Evolutionary conservation across 1,284 basidiomycete genomes (phyloP).

Genomic region (Malassezia equina): DNA sequence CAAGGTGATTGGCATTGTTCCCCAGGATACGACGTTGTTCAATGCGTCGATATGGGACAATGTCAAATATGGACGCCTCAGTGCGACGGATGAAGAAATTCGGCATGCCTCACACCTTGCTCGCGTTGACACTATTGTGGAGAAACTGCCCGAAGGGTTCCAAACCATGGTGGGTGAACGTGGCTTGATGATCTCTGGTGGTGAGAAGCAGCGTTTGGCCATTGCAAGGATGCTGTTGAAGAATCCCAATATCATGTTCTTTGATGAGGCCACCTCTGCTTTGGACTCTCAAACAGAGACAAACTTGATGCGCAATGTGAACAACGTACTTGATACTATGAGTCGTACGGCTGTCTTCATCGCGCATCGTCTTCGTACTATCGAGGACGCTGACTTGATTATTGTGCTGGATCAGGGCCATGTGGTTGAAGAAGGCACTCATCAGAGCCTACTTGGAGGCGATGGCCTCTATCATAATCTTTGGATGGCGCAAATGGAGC

Average conservation of each 20-base stretch:
- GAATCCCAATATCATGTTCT: slow-evolving; percentile 88
- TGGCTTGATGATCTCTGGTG: slow-evolving; percentile 93
- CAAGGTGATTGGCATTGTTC: slow-evolving; percentile 76
- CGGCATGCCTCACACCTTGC: slow-evolving; percentile 70
- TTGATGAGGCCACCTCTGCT: slow-evolving; percentile 94
- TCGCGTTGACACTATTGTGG: slow-evolving; percentile 72
- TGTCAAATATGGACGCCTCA: slow-evolving; percentile 79
- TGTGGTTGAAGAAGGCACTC: slow-evolving; percentile 36
- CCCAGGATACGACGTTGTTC: slow-evolving; percentile 94
- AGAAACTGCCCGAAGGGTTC: slow-evolving; percentile 73
- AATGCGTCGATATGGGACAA: slow-evolving; percentile 92
- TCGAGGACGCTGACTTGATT: slow-evolving; percentile 61
- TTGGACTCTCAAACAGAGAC: slow-evolving; percentile 87
- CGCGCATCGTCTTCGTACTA: slow-evolving; percentile 63
- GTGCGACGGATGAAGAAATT: slow-evolving; percentile 80
- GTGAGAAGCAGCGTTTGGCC: slow-evolving; percentile 91
- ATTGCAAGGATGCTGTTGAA: slow-evolving; percentile 85
- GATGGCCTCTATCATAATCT: slow-evolving; percentile 40
- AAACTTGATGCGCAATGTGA: slow-evolving; percentile 90
- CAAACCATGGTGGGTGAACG: slow-evolving; percentile 85
- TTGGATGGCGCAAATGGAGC: slow-evolving; percentile 31
- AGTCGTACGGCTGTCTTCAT: slow-evolving; percentile 79
- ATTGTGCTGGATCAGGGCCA: slow-evolving; percentile 35
- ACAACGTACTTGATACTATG: slow-evolving; percentile 64
- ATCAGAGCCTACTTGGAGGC: slow-evolving; percentile 26